These are phyloP conservation scores for Hordeum pubiflorum DNA, from an alignment of 202 grass and related monocot species.

Conservation along the genomic window DNA sequence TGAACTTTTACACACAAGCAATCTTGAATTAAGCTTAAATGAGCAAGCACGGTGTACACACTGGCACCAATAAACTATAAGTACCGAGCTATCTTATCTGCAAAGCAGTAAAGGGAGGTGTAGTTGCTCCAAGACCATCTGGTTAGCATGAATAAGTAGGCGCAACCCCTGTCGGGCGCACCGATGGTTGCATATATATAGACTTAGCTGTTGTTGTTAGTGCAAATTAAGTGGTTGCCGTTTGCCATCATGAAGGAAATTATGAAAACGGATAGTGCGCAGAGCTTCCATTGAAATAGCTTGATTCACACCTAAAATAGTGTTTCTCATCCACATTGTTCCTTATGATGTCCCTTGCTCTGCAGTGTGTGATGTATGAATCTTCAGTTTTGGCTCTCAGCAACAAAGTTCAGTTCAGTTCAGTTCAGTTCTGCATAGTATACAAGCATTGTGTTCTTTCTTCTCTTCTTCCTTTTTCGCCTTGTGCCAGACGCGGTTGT, in stretches of 20 bases:
- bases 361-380: conserved; percentile 59
- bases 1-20: neutral
- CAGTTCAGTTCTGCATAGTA: neutral
- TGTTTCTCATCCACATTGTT: neutral
- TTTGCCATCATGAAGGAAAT: neutral
- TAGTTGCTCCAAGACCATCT: neutral
- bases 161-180: neutral
- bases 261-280: neutral
- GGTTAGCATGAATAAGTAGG: neutral
- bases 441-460: too few relatives aligned
- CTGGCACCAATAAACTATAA: neutral
- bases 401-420: neutral
- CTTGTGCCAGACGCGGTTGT: neutral
- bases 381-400: neutral
- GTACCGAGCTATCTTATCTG: neutral
- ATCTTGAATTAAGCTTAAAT: neutral
- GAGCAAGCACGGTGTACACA: neutral
- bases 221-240: neutral
- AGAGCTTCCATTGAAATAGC: neutral
- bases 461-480: neutral
- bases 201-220: neutral
- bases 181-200: neutral
- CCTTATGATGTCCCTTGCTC: neutral
- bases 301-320: neutral
- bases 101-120: neutral